Conservation (phyloP, 179 eudicot species). For the Nepenthes alata region DNA sequence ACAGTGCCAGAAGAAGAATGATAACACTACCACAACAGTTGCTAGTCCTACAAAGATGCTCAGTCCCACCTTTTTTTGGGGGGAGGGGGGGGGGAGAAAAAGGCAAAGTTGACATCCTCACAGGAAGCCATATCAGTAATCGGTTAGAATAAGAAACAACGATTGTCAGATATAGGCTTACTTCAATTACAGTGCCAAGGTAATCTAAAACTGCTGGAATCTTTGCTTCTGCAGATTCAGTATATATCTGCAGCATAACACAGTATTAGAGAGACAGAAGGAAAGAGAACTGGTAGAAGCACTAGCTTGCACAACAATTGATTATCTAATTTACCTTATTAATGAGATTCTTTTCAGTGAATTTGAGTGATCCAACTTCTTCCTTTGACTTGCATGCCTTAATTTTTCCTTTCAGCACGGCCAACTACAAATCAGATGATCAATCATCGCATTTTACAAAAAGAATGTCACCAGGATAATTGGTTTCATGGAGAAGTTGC, state of each 20-base stretch:
- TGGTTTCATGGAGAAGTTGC: too few species aligned
- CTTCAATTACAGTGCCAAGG: slow-evolving; percentile 80
- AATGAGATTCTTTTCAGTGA: slow-evolving; percentile 69
- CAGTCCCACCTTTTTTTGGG: too few species aligned
- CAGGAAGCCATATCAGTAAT: too few species aligned
- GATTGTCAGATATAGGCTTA: slow-evolving; percentile 15
- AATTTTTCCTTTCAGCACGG: slow-evolving; percentile 53
- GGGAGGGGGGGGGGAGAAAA: too few species aligned
- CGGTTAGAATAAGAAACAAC: not conserved
- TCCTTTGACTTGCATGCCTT: slow-evolving; percentile 63
- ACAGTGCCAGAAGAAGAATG: too few species aligned
- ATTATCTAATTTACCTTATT: slow-evolving; percentile 47
- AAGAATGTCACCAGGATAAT: too few species aligned
- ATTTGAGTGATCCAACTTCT: slow-evolving; percentile 65
- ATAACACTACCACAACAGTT: too few species aligned
- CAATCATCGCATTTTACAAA: not conserved
- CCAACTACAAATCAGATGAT: slow-evolving; percentile 37
- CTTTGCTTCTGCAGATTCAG: slow-evolving; percentile 92
- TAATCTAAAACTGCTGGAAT: slow-evolving; percentile 92
- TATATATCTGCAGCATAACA: slow-evolving; percentile 50
- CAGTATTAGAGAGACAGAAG: slow-evolving; percentile 1
- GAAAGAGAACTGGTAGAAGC: not conserved
- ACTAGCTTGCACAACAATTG: not conserved
- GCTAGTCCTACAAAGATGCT: too few species aligned
- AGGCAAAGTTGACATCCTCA: too few species aligned